These are phyloP conservation scores for Cystobasidium onofrii DNA, from an alignment of 768 basidiomycete genomes.

Conservation along the genomic window DNA sequence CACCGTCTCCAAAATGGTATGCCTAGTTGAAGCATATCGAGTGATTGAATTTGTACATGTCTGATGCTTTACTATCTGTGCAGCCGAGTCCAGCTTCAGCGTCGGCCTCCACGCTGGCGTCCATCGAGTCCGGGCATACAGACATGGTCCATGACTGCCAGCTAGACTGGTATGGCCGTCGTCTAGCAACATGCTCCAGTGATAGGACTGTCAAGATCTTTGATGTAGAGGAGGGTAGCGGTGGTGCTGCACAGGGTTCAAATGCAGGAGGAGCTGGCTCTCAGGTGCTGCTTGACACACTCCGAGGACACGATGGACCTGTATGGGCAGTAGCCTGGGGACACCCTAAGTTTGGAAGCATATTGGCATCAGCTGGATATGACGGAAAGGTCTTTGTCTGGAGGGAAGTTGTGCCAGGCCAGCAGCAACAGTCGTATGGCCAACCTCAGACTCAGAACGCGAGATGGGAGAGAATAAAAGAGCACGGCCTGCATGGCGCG, in stretches of 20 bases:
- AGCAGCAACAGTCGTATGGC: conserved; percentile 8
- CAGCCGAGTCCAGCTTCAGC: conserved; percentile 22
- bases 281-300: conserved; percentile 47
- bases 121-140: conserved; percentile 87
- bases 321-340: conserved; percentile 99
- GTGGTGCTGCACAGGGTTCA: conserved; percentile 45
- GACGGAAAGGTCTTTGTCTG: conserved; percentile 97
- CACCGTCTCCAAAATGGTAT: too few species aligned
- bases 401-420: conserved; percentile 63
- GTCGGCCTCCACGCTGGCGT: conserved; percentile 19
- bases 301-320: conserved; percentile 88
- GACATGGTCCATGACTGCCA: conserved; percentile 99
- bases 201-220: conserved; percentile 93
- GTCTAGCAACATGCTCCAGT: conserved; percentile 91
- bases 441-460: conserved; percentile 33
- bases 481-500: conserved; percentile 85
- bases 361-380: conserved; percentile 96
- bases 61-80: not conserved
- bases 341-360: conserved; percentile 92
- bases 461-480: conserved; percentile 89
- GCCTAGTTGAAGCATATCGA: too few species aligned
- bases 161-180: conserved; percentile 92
- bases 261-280: conserved; percentile 2
- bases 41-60: too few species aligned
- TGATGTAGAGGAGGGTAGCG: conserved; percentile 61